These are phyloP conservation scores for Calonectria henricotiae DNA, from an alignment of 2,329 filamentous ascomycete genomes.

Conservation along the genomic window DNA sequence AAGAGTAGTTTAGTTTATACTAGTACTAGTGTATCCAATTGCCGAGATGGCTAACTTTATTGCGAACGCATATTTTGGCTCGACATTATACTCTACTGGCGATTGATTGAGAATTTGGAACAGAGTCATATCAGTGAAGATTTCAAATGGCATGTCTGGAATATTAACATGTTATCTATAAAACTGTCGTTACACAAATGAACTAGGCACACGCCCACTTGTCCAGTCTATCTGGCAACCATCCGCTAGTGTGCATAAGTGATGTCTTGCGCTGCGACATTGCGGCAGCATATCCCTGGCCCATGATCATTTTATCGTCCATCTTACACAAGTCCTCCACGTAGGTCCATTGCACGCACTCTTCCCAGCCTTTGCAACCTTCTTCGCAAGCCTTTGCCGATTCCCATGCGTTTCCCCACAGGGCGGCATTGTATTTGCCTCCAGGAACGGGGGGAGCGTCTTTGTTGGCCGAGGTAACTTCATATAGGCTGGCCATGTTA, in stretches of 20 bases:
- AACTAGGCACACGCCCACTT: constrained; percentile 40
- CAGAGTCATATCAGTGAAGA: no score
- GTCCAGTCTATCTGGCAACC: constrained; percentile 45
- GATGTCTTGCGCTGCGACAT: constrained; percentile 50
- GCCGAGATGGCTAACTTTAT: no score
- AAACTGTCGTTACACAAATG: neutral
- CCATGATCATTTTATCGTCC: constrained; percentile 50
- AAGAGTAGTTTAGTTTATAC: neutral
- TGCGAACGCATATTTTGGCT: no score
- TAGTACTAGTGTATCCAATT: no score
- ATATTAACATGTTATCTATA: neutral
- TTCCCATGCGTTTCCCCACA: constrained; percentile 47
- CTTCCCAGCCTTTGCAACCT: constrained; percentile 44
- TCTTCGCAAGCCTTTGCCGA: constrained; percentile 47
- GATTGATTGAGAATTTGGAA: no score
- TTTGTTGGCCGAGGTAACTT: constrained; percentile 49
- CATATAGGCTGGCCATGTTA: constrained; percentile 44
- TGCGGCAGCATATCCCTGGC: constrained; percentile 46
- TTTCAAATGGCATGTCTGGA: neutral
- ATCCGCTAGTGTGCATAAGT: constrained; percentile 50
- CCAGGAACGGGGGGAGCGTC: constrained; percentile 38
- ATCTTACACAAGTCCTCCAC: constrained; percentile 51
- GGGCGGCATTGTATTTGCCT: constrained; percentile 35
- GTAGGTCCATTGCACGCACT: constrained; percentile 47
- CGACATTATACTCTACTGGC: no score